Evolutionary conservation across 345 rosid species (phyloP).

Genomic region (Lepidium didymum): DNA sequence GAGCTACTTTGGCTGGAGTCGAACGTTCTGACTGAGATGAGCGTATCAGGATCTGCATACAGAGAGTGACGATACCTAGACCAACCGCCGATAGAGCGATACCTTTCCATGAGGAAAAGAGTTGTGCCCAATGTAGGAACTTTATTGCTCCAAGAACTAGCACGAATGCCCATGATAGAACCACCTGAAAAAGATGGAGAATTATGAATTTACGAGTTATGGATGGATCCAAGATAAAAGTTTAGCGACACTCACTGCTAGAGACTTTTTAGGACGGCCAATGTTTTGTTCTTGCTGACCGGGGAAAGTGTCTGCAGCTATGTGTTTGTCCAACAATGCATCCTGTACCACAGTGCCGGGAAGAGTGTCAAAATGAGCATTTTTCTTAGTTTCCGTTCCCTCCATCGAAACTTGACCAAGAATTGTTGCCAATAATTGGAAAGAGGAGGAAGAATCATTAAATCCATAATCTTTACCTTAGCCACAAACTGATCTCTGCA

Average conservation of each 20-base stretch:
- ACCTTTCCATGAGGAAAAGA: constrained; percentile 79
- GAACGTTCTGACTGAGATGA: constrained; percentile 87
- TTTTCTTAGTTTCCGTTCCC: background rate
- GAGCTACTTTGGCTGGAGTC: constrained; percentile 65
- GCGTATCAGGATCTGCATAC: constrained; percentile 76
- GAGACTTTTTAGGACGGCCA: constrained; percentile 64
- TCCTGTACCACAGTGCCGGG: constrained; percentile 40
- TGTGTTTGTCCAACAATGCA: constrained; percentile 66
- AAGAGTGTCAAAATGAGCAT: background rate
- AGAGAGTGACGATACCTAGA: constrained; percentile 52
- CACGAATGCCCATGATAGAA: constrained; percentile 50
- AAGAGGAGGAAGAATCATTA: background rate
- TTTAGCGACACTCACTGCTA: constrained; percentile 43
- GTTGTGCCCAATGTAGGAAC: constrained; percentile 62
- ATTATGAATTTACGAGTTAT: background rate
- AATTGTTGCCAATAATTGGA: background rate
- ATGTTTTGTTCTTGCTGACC: constrained; percentile 55
- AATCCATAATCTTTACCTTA: constrained; percentile 46
- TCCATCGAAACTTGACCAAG: background rate
- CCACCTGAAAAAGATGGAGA: constrained; percentile 41
- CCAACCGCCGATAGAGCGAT: constrained; percentile 40
- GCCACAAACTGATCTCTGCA: constrained; percentile 80
- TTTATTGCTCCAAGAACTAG: constrained; percentile 44
- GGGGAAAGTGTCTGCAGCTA: constrained; percentile 54
- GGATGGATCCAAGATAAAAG: background rate